Percentiles rank a stretch among this genome's conserved stretches.
Conservation (phyloP, 164 flowering plant species). For the Litsea cubeba region DNA sequence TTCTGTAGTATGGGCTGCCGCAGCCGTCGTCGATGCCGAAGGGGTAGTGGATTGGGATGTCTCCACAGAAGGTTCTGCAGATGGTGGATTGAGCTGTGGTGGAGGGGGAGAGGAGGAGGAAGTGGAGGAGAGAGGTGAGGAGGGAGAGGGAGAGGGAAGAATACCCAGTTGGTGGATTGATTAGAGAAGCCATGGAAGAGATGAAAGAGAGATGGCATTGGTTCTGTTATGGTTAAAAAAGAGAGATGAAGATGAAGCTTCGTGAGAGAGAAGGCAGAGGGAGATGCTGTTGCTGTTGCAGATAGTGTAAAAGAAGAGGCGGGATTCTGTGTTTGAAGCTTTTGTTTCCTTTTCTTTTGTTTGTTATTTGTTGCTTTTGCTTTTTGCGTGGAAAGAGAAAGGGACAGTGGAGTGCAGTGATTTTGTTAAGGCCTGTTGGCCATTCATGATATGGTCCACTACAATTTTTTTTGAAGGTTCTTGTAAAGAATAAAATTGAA, state of each 20-base stretch:
- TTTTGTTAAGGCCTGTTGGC: background rate
- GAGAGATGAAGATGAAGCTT: background rate
- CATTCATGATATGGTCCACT: background rate
- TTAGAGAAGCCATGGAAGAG: background rate
- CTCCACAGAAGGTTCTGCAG: constrained; percentile 70
- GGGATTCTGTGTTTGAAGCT: background rate
- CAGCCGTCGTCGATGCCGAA: constrained; percentile 93
- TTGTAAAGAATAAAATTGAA: too few species aligned
- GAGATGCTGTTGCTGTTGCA: background rate
- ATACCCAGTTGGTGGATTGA: background rate
- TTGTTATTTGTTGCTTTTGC: background rate
- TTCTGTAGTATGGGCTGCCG: constrained; percentile 77
- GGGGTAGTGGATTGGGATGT: constrained; percentile 76
- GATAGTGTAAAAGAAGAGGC: background rate
- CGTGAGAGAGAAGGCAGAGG: background rate
- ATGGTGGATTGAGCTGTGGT: constrained; percentile 33
- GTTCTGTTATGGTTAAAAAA: background rate
- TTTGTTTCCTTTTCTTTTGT: background rate
- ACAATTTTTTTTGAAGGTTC: too few species aligned
- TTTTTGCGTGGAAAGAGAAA: background rate
- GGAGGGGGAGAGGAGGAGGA: background rate
- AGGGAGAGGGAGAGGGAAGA: background rate
- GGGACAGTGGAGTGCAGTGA: background rate
- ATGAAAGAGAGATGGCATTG: background rate
- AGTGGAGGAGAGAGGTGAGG: background rate